These are phyloP conservation scores for Calocybe gambosa DNA, from an alignment of 1,284 basidiomycete genomes.

Conservation along the genomic window DNA sequence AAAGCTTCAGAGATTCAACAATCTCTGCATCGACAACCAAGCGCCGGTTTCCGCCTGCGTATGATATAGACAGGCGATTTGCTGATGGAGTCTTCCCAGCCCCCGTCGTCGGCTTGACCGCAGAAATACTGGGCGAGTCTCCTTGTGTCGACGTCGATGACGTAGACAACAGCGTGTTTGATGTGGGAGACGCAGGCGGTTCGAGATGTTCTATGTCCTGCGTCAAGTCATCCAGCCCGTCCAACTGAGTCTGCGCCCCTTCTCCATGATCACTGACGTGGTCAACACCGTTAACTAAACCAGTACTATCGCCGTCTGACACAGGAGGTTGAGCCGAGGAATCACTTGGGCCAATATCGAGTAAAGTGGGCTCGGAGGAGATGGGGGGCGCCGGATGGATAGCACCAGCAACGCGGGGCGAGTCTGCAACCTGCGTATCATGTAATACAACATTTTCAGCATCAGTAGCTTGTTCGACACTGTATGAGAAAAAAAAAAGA, in stretches of 20 bases:
- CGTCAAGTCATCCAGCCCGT: conserved; percentile 18
- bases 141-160: conserved; percentile 41
- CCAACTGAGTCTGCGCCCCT: conserved; percentile 18
- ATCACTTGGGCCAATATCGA: conserved; percentile 30
- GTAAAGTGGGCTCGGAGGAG: conserved; percentile 43
- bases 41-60: conserved; percentile 81
- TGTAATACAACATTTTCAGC: conserved; percentile 33
- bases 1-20: conserved; percentile 77
- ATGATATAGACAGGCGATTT: conserved; percentile 89
- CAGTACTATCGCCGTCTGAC: conserved; percentile 12
- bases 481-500: conserved; percentile 26
- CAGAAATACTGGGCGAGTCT: conserved; percentile 22
- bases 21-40: conserved; percentile 87
- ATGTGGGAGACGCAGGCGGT: conserved; percentile 47
- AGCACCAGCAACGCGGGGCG: conserved; percentile 14
- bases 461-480: conserved; percentile 37
- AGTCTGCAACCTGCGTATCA: conserved; percentile 31
- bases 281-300: conserved; percentile 9
- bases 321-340: conserved; percentile 4
- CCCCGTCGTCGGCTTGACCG: conserved; percentile 23
- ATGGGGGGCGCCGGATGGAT: conserved; percentile 32
- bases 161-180: conserved; percentile 44
- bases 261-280: conserved; percentile 14
- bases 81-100: conserved; percentile 48
- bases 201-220: conserved; percentile 45